Evolutionary conservation across 768 basidiomycete genomes (phyloP).

Genomic region (Tulasnella sp.): DNA sequence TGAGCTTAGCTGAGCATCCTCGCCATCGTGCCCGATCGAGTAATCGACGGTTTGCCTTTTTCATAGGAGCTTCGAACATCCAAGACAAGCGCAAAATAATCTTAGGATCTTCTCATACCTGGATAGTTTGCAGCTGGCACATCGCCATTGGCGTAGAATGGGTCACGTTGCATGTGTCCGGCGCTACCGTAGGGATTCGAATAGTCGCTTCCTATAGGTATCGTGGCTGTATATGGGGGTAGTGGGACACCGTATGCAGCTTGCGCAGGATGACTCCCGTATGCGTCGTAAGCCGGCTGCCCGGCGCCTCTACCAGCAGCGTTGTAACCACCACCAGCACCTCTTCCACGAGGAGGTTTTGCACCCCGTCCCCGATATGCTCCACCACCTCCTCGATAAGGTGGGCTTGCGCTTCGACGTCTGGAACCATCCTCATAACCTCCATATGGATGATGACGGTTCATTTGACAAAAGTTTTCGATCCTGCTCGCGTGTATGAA

Average conservation of each 20-base stretch:
- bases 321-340: constrained; percentile 24
- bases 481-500: not conserved
- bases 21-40: not conserved
- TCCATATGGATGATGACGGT: constrained; percentile 57
- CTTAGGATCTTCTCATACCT: not conserved
- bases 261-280: constrained; percentile 4
- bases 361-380: constrained; percentile 38
- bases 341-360: constrained; percentile 42
- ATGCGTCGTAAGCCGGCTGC: constrained; percentile 7
- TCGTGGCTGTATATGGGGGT: not conserved
- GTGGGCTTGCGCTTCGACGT: constrained; percentile 44
- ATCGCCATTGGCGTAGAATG: not conserved
- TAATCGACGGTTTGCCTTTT: not conserved
- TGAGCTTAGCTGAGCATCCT: too few species aligned
- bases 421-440: constrained; percentile 53
- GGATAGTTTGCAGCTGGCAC: not conserved
- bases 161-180: not conserved
- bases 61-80: too few species aligned
- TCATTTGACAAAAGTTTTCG: not conserved
- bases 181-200: constrained; percentile 1
- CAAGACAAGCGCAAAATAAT: not conserved
- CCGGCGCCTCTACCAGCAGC: constrained; percentile 35
- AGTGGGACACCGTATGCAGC: not conserved
- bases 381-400: constrained; percentile 30
- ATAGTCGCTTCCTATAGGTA: constrained; percentile 9